A percentile compares a stretch with the other conserved stretches of the same genome.
Conservation (phyloP, 768 basidiomycete species). For the Mycena capillaripes region DNA sequence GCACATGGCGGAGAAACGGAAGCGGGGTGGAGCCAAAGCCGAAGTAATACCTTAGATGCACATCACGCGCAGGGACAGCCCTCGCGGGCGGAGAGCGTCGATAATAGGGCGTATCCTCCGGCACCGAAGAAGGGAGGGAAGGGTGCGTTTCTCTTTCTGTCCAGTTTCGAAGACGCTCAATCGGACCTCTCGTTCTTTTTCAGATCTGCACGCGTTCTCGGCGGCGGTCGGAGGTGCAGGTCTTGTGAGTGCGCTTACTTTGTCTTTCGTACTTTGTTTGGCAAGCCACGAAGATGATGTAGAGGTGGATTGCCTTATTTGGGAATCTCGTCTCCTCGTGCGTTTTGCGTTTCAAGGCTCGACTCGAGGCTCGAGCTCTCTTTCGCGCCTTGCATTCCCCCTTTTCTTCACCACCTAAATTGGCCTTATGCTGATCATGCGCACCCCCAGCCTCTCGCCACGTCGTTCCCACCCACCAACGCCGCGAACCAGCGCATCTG, state of each 20-base stretch:
- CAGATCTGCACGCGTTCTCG: not conserved
- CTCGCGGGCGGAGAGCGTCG: too few species aligned
- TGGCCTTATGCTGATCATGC: too few species aligned
- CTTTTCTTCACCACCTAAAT: not conserved
- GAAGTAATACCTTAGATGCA: too few species aligned
- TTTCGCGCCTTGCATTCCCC: not conserved
- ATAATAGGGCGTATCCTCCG: not conserved
- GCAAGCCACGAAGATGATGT: too few species aligned
- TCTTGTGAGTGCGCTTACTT: not conserved
- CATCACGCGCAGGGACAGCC: not conserved
- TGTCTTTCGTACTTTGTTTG: not conserved
- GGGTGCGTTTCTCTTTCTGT: not conserved
- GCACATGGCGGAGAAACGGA: too few species aligned
- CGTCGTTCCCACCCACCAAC: conserved; percentile 65
- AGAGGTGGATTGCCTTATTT: too few species aligned
- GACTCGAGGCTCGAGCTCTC: too few species aligned
- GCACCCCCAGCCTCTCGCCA: not conserved
- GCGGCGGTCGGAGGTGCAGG: not conserved
- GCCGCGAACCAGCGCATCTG: conserved; percentile 81
- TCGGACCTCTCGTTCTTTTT: too few species aligned
- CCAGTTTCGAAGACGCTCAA: too few species aligned
- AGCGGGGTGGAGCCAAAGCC: too few species aligned
- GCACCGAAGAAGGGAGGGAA: not conserved
- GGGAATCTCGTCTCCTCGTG: too few species aligned
- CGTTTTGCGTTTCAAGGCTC: not conserved